Percentiles rank a stretch among this genome's conserved stretches.
Conservation (phyloP, 2,329 filamentous ascomycete genomes). For the Bipolaris victoriae region DNA sequence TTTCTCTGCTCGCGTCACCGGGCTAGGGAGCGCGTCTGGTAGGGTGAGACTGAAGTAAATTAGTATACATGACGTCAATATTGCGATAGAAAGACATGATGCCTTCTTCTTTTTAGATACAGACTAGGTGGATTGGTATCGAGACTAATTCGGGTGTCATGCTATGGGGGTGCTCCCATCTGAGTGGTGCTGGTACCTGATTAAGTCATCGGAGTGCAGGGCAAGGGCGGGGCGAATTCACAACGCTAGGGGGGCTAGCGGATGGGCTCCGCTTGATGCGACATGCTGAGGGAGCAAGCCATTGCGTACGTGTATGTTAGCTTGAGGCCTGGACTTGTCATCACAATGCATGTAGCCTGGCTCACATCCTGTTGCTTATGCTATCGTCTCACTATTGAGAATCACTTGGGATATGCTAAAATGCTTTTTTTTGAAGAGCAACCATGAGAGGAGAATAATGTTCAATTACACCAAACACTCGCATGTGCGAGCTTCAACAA, state of each 20-base stretch:
- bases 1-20: too few relatives aligned
- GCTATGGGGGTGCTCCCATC: not conserved
- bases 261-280: not conserved
- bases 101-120: not conserved
- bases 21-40: too few relatives aligned
- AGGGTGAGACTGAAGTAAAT: not conserved
- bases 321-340: not conserved
- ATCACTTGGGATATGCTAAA: not conserved
- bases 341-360: not conserved
- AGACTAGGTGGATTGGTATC: constrained; percentile 5
- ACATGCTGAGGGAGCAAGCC: not conserved
- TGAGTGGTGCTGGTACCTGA: constrained; percentile 16
- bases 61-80: constrained; percentile 22
- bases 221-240: not conserved
- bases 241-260: constrained; percentile 2
- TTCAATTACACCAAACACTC: constrained; percentile 6
- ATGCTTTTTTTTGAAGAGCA: not conserved
- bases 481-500: not conserved
- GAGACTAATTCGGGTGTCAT: not conserved
- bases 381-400: not conserved
- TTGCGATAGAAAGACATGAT: constrained; percentile 10
- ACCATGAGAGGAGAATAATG: constrained; percentile 9
- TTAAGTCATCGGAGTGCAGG: constrained; percentile 18
- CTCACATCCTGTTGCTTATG: not conserved
- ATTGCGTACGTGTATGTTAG: not conserved